These are phyloP conservation scores for Triticum turgidum DNA, from an alignment of 176 grass and related monocot species.

Conservation along the genomic window DNA sequence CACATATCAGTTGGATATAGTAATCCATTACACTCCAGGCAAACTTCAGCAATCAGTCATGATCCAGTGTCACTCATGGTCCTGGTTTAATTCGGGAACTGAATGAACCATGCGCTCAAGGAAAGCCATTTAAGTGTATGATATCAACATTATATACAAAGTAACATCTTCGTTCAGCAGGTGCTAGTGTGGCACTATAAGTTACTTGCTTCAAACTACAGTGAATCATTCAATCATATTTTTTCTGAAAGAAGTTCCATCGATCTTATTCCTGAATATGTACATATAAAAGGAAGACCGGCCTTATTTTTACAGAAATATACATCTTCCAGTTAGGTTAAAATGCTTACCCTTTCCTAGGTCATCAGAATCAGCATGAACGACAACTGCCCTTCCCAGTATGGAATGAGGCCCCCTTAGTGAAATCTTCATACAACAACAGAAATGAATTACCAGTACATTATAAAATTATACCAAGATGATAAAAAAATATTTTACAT, in stretches of 20 bases:
- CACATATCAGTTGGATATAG: neutral
- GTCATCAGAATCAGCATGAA: conserved; percentile 76
- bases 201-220: neutral
- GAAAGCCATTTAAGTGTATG: neutral
- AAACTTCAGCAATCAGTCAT: neutral
- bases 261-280: neutral
- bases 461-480: neutral
- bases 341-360: conserved; percentile 63
- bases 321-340: conserved; percentile 8
- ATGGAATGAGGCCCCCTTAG: conserved; percentile 54
- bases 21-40: neutral
- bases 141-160: neutral
- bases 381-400: conserved; percentile 64
- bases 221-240: neutral
- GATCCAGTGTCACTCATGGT: neutral
- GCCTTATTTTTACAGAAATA: neutral
- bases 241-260: neutral
- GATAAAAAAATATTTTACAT: neutral
- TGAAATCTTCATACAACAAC: conserved; percentile 42
- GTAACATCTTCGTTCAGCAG: neutral
- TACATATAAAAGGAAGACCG: neutral
- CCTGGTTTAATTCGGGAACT: neutral
- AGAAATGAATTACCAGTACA: conserved; percentile 15
- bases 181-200: neutral
- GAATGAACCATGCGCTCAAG: neutral